A percentile compares a stretch with the other conserved stretches of the same genome.
Evolutionary conservation across 163 green algal genomes (phyloP).

Genomic region (Scenedesmus sp.): DNA sequence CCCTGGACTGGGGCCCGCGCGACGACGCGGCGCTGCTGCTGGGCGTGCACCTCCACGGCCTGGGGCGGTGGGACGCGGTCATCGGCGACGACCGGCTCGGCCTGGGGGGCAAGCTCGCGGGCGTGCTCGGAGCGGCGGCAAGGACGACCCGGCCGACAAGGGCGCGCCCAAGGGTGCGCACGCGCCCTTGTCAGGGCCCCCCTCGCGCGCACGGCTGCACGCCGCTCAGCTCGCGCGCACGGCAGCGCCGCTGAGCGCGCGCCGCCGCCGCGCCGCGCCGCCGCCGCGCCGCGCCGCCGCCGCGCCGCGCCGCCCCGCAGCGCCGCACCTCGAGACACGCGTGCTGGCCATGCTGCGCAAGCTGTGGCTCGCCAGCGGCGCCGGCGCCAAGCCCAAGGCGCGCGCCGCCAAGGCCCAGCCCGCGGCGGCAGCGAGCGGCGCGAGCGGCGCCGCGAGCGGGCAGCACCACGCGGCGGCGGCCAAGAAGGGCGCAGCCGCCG

Average conservation of each 20-base stretch:
- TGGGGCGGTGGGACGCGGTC: slow-evolving; percentile 74
- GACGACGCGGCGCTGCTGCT: slow-evolving; percentile 91
- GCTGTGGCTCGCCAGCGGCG: slow-evolving; percentile 49
- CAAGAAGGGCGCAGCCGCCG: slow-evolving; percentile 26
- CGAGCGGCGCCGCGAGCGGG: too few species aligned
- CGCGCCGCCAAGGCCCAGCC: background rate
- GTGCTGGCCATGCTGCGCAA: slow-evolving; percentile 77
- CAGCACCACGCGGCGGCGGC: too few species aligned
- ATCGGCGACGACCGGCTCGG: slow-evolving; percentile 71
- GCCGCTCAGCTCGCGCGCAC: background rate
- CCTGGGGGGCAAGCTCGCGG: slow-evolving; percentile 77
- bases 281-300: too few species aligned
- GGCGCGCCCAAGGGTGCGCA: slow-evolving; percentile 14
- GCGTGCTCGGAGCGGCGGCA: slow-evolving; percentile 17
- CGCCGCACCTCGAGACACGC: slow-evolving; percentile 83
- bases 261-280: too few species aligned
- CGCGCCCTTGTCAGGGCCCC: background rate
- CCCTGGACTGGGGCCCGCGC: slow-evolving; percentile 70
- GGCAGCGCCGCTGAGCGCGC: background rate
- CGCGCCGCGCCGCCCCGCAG: slow-evolving; percentile 38
- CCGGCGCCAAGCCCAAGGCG: background rate
- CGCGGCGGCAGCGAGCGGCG: background rate
- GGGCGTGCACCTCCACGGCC: slow-evolving; percentile 68
- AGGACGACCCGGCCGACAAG: background rate
- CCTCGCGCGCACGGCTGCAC: background rate